A percentile compares a stretch with the other conserved stretches of the same genome.
Conservation (phyloP, 306 rosid species). For the Dicorynia guianensis region DNA sequence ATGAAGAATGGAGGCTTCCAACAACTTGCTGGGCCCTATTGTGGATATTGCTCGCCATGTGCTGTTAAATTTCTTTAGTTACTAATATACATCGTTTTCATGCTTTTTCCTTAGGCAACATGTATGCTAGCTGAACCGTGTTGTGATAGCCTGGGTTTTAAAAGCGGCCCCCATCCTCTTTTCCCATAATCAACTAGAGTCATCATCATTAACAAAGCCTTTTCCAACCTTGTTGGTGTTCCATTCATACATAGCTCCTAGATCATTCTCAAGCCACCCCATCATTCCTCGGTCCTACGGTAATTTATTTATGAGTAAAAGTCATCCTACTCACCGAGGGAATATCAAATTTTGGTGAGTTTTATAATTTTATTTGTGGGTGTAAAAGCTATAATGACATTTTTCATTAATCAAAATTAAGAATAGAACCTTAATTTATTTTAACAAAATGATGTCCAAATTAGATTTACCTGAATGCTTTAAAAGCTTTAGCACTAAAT, state of each 20-base stretch:
- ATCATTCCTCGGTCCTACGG: background rate
- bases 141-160: background rate
- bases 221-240: constrained; percentile 47
- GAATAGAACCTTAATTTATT: too few relatives aligned
- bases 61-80: background rate
- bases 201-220: constrained; percentile 43
- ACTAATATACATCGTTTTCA: background rate
- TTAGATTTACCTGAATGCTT: too few relatives aligned
- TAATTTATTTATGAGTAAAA: too few relatives aligned
- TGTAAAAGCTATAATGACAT: too few relatives aligned
- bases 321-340: too few relatives aligned
- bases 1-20: background rate
- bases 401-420: too few relatives aligned
- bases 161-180: constrained; percentile 8
- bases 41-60: constrained; percentile 33
- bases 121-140: constrained; percentile 28
- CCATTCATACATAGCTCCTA: constrained; percentile 36
- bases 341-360: too few relatives aligned
- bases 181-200: constrained; percentile 22
- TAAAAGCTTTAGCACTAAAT: too few relatives aligned
- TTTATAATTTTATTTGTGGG: too few relatives aligned
- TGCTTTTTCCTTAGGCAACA: constrained; percentile 23
- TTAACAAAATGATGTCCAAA: too few relatives aligned
- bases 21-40: background rate
- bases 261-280: constrained; percentile 34